Percentiles rank a stretch among this genome's conserved stretches.
These are phyloP conservation scores for Multifurca ochricompacta DNA, from an alignment of 768 basidiomycete species.

Conservation along the genomic window DNA sequence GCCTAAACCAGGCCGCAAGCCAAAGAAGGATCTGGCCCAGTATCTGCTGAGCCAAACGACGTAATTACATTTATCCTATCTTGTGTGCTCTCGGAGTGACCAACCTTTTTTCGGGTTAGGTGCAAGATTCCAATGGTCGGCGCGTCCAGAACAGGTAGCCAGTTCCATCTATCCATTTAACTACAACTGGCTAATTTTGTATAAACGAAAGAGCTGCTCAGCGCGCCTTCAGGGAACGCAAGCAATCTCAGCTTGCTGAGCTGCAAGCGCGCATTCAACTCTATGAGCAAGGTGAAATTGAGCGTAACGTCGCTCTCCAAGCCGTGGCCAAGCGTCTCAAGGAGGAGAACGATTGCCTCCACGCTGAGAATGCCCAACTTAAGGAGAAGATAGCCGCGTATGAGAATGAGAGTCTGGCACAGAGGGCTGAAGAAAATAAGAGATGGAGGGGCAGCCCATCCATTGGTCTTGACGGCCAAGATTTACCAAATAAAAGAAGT, in stretches of 20 bases:
- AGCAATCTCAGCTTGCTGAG: conserved; percentile 81
- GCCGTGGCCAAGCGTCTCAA: conserved; percentile 76
- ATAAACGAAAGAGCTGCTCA: conserved; percentile 62
- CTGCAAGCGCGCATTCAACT: conserved; percentile 77
- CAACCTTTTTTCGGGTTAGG: conserved; percentile 22
- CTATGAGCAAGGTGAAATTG: conserved; percentile 87
- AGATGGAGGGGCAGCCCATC: conserved; percentile 46
- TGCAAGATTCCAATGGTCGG: conserved; percentile 49
- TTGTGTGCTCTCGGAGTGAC: background rate
- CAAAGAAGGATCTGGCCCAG: conserved; percentile 56
- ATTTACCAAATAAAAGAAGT: conserved; percentile 31
- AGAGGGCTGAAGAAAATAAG: conserved; percentile 40
- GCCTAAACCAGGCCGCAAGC: conserved; percentile 82
- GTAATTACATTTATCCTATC: conserved; percentile 34
- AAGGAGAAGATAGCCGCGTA: conserved; percentile 34
- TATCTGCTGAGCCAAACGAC: conserved; percentile 38
- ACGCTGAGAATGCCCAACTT: conserved; percentile 56
- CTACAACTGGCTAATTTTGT: background rate
- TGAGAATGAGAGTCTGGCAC: conserved; percentile 23
- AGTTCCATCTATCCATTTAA: background rate
- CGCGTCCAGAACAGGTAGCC: conserved; percentile 66
- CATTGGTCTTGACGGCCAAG: conserved; percentile 20
- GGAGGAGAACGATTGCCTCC: conserved; percentile 75
- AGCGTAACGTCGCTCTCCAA: conserved; percentile 79
- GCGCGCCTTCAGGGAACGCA: conserved; percentile 83